phyloP scores from a whole-genome alignment of 2,329 filamentous ascomycete species.

The Phoma sp. region DNA sequence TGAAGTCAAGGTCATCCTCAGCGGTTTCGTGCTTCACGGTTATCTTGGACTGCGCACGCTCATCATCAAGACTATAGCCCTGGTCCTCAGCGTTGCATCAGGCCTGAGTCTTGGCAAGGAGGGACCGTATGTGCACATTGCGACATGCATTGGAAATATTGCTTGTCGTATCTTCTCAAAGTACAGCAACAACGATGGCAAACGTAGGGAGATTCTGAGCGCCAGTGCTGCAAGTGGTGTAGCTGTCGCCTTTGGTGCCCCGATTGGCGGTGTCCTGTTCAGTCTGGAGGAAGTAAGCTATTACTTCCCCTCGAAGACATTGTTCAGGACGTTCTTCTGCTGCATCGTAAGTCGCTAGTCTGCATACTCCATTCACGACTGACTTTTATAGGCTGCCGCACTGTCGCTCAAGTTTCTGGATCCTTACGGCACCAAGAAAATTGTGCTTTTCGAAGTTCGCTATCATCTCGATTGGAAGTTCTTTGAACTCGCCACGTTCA shows the following conservation, averaged over 20 bases:
- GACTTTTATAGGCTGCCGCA: constrained; percentile 64
- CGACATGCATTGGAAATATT: constrained; percentile 94
- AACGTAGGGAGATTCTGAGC: constrained; percentile 90
- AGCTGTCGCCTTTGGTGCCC: constrained; percentile 91
- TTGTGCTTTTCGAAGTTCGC: constrained; percentile 93
- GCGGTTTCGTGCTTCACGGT: constrained; percentile 94
- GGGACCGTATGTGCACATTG: constrained; percentile 94
- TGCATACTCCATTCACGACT: not conserved
- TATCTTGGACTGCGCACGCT: constrained; percentile 90
- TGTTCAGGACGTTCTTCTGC: constrained; percentile 98
- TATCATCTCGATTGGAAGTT: constrained; percentile 92
- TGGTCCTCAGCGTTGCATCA: constrained; percentile 89
- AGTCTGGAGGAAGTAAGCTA: constrained; percentile 95
- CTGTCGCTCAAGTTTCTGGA: constrained; percentile 93
- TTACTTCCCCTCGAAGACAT: constrained; percentile 95
- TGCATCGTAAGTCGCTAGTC: constrained; percentile 72
- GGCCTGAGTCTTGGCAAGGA: constrained; percentile 95
- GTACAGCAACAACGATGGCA: constrained; percentile 92
- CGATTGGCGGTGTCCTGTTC: constrained; percentile 88
- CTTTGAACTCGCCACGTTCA: constrained; percentile 86
- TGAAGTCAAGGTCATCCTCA: constrained; percentile 97
- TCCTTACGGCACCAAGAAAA: constrained; percentile 94
- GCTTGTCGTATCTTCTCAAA: constrained; percentile 92
- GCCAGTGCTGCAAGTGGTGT: constrained; percentile 91
- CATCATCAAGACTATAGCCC: constrained; percentile 79